These are phyloP conservation scores for Sugiyamaella neomexicana DNA, from an alignment of 1,139 yeast species.

Conservation along the genomic window DNA sequence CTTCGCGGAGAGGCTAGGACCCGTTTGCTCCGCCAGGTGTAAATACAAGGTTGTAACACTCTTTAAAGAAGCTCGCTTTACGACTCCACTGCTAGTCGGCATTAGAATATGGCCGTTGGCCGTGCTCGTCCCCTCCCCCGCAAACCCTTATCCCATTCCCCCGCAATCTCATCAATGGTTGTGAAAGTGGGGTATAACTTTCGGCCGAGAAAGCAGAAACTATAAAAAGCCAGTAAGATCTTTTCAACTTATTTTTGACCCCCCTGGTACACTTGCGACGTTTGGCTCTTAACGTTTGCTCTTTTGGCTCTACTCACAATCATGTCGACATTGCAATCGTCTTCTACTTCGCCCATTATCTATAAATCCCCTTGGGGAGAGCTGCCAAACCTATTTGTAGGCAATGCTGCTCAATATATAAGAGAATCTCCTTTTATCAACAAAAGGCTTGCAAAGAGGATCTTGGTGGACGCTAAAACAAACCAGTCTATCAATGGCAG, in stretches of 20 bases:
- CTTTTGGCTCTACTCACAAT: neutral
- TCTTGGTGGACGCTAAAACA: conserved; percentile 34
- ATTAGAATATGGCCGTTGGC: neutral
- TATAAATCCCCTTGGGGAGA: conserved; percentile 29
- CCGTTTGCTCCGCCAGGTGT: neutral
- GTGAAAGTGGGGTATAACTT: neutral
- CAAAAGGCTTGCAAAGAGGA: conserved; percentile 20
- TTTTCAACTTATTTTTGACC: neutral
- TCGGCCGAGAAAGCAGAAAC: neutral
- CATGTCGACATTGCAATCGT: conserved; percentile 7
- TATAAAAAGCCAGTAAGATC: neutral
- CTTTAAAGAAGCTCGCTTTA: too few species aligned
- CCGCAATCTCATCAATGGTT: neutral
- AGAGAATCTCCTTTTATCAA: conserved; percentile 23
- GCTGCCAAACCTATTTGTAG: conserved; percentile 24
- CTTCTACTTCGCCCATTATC: conserved; percentile 18
- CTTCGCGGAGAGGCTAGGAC: too few species aligned
- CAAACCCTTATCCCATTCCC: neutral
- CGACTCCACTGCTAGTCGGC: neutral
- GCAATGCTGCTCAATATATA: conserved; percentile 32
- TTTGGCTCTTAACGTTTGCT: too few species aligned
- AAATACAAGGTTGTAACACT: too few species aligned
- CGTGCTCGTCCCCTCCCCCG: neutral
- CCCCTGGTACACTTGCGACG: too few species aligned
- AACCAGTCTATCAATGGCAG: conserved; percentile 29